Evolutionary conservation across 768 basidiomycete species (phyloP), one percentile per base, ranked within the genome.

Genomic region (Phylloporus scabripes): DNA sequence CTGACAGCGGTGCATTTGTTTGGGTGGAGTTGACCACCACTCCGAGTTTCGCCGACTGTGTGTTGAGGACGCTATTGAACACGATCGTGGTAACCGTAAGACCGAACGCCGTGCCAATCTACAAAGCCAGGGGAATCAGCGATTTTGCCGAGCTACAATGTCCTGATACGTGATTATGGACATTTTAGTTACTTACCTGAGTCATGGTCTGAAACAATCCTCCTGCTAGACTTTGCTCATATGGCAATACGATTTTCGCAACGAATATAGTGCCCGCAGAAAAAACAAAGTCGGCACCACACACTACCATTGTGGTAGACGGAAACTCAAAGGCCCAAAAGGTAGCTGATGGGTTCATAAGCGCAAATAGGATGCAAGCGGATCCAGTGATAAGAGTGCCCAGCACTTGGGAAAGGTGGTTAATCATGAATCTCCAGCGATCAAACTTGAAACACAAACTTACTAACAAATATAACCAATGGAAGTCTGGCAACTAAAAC

Each of bases 291-390:
- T 91, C 89, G 1, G 81, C 86, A 17, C 89, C 89, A 41, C 87
- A 74, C 12, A 89, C 87, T 18, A 77, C 67, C 39, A 85, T 49
- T 34, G 79, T 66, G 0, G 85, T 76, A 1, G 82, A 77, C 0
- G 87, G 85, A 65, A 91, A 91, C 5, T 79, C 81, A 50, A 74
- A 85, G 1, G 83, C 84, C 89, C 88, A 91, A 56, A 82, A 91
- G 1, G 80, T 66, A 7, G 70, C 70, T 0, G 63, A 52, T 0
- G 83, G 76, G 21, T 77, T 54, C 53, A 89, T 85, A 2, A 85
- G 54, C 1, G 87, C 87, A 57, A 89, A 86, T 4, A 89, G 67
- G 8, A 89, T 65, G 51, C 74, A 76, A 0, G 84, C 83, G 7
- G 64, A 43, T 4, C 73, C 72, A 0, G 88, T 88, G 29, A 82